Conservation (phyloP, 2,329 filamentous ascomycete genomes). For the Curvularia verruculosa region DNA sequence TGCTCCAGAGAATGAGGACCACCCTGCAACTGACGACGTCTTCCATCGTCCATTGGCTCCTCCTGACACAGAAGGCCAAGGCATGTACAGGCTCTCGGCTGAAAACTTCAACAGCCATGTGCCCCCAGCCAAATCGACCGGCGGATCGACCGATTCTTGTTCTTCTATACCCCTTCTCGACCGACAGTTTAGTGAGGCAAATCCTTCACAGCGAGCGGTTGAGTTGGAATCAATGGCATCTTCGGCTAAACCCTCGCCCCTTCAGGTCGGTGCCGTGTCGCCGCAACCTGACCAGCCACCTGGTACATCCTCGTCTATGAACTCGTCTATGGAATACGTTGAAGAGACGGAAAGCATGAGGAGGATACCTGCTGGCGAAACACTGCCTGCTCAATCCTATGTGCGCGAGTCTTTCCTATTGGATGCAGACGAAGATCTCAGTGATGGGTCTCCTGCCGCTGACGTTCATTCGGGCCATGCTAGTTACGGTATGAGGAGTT, state of each 20-base stretch:
- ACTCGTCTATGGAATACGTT: conserved; percentile 59
- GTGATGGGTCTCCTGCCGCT: conserved; percentile 60
- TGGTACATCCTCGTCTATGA: conserved; percentile 45
- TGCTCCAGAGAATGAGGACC: conserved; percentile 27
- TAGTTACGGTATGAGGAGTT: conserved; percentile 53
- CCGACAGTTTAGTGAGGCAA: conserved; percentile 57
- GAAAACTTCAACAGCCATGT: conserved; percentile 39
- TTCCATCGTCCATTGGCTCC: conserved; percentile 31
- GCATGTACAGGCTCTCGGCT: conserved; percentile 41
- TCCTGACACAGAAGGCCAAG: conserved; percentile 34
- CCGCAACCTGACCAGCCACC: conserved; percentile 22
- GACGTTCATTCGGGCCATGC: conserved; percentile 51
- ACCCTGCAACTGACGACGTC: conserved; percentile 31
- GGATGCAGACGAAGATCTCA: conserved; percentile 61
- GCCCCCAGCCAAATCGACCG: conserved; percentile 50
- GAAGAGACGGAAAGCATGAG: conserved; percentile 60
- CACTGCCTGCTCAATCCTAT: conserved; percentile 45
- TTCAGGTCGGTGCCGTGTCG: conserved; percentile 30
- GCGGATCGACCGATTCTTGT: conserved; percentile 73
- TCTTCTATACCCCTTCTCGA: conserved; percentile 79
- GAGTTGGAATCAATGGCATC: conserved; percentile 56
- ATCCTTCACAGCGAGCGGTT: conserved; percentile 21
- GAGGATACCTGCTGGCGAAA: conserved; percentile 53
- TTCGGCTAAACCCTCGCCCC: conserved; percentile 49
- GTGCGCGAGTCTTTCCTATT: conserved; percentile 56